Base-by-base conservation (phyloP, 352 stramenopile genomes). In the Phytophthora multivora region DNA sequence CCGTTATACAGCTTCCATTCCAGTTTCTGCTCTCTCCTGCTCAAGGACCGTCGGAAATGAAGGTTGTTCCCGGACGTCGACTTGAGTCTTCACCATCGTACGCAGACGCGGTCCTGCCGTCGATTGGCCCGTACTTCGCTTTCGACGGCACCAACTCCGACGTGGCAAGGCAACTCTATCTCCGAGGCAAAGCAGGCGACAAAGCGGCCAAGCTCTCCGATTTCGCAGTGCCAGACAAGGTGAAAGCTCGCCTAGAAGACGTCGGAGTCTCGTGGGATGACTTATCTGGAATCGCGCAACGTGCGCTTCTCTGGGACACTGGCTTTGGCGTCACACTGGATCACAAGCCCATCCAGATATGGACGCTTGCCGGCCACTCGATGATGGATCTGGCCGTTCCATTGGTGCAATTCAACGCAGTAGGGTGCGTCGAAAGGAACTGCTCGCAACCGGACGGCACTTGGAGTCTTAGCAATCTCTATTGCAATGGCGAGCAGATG, bases 91-190 rank as follows among this genome's bases (percentile, higher is more conserved):
- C n/a, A 18, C 5, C 13, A 19, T 50, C 54, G 8, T 62, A 49
- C 16, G 15, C 16, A 15, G 8, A 48, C 5, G 59, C 51, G 2
- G 33, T 52, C 16, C 36, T 70, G 11, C 62, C 55, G 18, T 51
- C 62, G 5, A 51, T 30, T 11, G 39, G 25, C 48, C 43, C 39
- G 4, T 40, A 46, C 40, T 71, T 71, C 35, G n/a, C n/a, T 4
- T 69, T 65, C 21, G 59, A 73, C 13, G 59, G 65, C 5, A 59
- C 66, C 36, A 71, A 63, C 33, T 75, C 61, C 5, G 54, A 75
- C 33, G 11, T 75, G 1, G 66, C 66, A 3, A 59, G 30, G 13
- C 66, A 75, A 16, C 49, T 71, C 6, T 75, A 68, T 38, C n/a
- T 51, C n/a, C 65, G 52, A 7, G 51, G 28, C 18, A 55, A 69